Evolutionary conservation across 2,329 filamentous ascomycete species (phyloP).

Genomic region (Pestalotiopsis fici): DNA sequence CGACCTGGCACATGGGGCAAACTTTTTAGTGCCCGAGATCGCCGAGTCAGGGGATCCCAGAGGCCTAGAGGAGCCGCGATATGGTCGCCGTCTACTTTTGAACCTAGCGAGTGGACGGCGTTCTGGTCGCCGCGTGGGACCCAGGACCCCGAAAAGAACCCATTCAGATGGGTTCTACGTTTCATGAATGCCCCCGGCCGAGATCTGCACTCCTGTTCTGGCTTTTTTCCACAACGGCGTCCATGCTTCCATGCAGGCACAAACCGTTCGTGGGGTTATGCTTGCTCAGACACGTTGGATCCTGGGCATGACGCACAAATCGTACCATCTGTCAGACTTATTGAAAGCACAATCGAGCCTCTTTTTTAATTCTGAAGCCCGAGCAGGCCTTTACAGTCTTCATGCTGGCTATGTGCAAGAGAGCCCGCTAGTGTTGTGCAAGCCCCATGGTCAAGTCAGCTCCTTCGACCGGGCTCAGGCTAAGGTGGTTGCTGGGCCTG

Average conservation of each 20-base stretch:
- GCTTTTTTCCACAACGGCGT: not conserved
- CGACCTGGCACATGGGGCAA: not conserved
- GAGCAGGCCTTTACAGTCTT: too few relatives aligned
- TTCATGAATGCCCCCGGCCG: not conserved
- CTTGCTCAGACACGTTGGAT: not conserved
- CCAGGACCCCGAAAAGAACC: not conserved
- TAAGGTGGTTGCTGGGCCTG: not conserved
- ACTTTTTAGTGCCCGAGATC: constrained; percentile 6
- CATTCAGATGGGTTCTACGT: not conserved
- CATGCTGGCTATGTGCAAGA: not conserved
- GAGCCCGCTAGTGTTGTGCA: not conserved
- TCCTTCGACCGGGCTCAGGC: not conserved
- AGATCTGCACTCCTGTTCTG: not conserved
- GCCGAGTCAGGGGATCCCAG: not conserved
- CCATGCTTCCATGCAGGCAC: not conserved
- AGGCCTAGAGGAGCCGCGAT: not conserved
- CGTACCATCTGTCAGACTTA: not conserved
- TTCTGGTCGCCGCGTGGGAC: not conserved
- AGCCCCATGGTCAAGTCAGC: not conserved
- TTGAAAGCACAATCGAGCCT: not conserved
- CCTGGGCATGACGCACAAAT: not conserved
- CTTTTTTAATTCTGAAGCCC: not conserved
- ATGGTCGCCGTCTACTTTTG: constrained; percentile 4
- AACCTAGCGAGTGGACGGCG: not conserved
- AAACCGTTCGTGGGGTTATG: not conserved